Evolutionary conservation across 164 flowering plant genomes (phyloP).

Genomic region (Vitis rupestris): DNA sequence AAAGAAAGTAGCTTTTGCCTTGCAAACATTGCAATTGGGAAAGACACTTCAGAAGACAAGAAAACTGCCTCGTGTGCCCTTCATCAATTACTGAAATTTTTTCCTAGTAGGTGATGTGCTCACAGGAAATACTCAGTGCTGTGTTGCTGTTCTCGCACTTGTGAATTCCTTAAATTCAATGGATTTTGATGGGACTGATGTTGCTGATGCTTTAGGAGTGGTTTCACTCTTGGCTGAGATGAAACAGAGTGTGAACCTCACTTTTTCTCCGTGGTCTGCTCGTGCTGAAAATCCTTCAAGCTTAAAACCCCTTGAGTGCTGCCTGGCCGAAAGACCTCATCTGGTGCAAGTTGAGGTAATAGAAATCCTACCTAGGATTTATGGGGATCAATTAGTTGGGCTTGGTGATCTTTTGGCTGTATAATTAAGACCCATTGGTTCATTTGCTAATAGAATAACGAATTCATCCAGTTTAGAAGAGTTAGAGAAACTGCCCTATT

Average conservation of each 20-base stretch:
- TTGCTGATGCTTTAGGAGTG: conserved; percentile 60
- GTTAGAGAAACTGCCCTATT: no score
- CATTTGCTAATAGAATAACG: no score
- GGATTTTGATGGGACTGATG: conserved; percentile 57
- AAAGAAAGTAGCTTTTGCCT: no score
- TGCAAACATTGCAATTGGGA: no score
- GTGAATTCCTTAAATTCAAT: conserved; percentile 58
- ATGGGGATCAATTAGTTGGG: conserved; percentile 61
- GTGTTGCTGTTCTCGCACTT: conserved; percentile 4
- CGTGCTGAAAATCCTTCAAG: conserved; percentile 68
- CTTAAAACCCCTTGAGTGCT: conserved; percentile 56
- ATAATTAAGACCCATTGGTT: conserved; percentile 17
- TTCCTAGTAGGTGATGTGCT: conserved; percentile 18
- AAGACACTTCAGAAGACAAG: no score
- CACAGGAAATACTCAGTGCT: conserved; percentile 14
- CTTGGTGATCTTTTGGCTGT: conserved; percentile 64
- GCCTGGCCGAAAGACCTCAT: conserved; percentile 69
- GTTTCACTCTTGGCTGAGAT: conserved; percentile 22
- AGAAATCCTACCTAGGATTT: conserved; percentile 74
- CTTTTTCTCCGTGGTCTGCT: conserved; percentile 56
- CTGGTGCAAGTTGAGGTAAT: conserved; percentile 74
- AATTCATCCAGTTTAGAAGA: no score
- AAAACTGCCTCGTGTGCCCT: no score
- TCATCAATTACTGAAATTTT: no score
- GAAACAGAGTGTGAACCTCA: conserved; percentile 47